Conservation (phyloP, 1,139 yeast species). For the Scheffersomyces illinoinensis region DNA sequence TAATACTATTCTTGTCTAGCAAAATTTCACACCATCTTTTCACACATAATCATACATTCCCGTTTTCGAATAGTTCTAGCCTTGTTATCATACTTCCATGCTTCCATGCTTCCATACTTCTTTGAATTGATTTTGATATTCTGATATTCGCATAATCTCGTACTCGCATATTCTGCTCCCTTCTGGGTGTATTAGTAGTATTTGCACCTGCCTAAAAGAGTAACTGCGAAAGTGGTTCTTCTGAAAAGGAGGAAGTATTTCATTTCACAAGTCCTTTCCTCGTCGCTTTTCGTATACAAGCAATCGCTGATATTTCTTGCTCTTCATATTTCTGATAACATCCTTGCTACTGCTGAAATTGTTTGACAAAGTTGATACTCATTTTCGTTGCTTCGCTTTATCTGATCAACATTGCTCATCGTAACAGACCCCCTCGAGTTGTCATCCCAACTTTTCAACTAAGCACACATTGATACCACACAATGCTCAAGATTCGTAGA, state of each 20-base stretch:
- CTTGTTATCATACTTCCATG: no score
- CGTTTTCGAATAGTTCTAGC: no score
- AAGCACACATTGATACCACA: neutral
- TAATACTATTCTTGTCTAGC: no score
- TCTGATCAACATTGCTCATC: neutral
- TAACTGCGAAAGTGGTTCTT: neutral
- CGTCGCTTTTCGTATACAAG: no score
- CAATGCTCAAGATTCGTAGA: conserved; percentile 23
- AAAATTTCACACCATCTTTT: no score
- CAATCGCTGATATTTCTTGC: neutral
- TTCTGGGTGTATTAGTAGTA: neutral
- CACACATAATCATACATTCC: no score
- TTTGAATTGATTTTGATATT: no score
- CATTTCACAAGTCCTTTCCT: no score
- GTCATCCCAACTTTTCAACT: neutral
- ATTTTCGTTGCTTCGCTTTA: neutral
- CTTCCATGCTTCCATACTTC: no score
- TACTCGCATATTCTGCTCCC: neutral
- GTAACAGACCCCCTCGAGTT: neutral
- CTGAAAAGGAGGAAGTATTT: neutral
- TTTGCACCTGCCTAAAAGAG: neutral
- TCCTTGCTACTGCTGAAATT: neutral
- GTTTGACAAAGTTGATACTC: neutral
- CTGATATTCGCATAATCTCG: neutral
- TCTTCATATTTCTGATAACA: neutral